A percentile compares a stretch with the other conserved stretches of the same genome.
Evolutionary conservation across 108 stramenopile genomes (phyloP).

Genomic region (Stephanodiscus minutulus): DNA sequence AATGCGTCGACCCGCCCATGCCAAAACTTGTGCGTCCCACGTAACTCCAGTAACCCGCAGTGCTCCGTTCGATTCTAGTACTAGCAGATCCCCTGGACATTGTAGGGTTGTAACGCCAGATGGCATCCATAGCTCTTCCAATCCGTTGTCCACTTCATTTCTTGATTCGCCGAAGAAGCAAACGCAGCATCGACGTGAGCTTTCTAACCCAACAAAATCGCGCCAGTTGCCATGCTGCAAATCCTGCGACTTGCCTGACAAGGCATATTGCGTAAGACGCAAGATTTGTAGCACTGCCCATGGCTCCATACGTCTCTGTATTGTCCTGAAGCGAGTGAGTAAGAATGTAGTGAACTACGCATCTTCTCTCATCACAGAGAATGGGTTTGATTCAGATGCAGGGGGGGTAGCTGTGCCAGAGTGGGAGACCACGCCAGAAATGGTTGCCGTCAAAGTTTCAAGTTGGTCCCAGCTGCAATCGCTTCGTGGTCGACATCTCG

Average conservation of each 20-base stretch:
- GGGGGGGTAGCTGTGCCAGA: neutral
- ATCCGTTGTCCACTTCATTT: neutral
- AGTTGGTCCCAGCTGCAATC: conserved; percentile 35
- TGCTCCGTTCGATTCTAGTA: neutral
- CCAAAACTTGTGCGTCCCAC: conserved; percentile 16
- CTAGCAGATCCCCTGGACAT: conserved; percentile 7
- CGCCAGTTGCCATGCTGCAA: conserved; percentile 14
- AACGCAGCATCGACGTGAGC: neutral
- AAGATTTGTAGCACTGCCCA: conserved; percentile 43
- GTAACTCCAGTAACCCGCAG: neutral
- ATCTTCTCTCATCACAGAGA: conserved; percentile 1
- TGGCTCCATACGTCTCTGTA: conserved; percentile 37
- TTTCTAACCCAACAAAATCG: neutral
- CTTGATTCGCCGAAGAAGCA: neutral
- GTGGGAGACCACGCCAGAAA: conserved; percentile 48
- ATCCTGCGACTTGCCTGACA: conserved; percentile 25
- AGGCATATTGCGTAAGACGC: conserved; percentile 37
- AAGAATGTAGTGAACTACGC: neutral
- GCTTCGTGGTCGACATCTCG: conserved; percentile 35
- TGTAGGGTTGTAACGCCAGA: conserved; percentile 1
- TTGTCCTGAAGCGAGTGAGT: conserved; percentile 32
- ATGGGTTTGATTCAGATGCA: conserved; percentile 5
- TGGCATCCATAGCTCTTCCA: conserved; percentile 11
- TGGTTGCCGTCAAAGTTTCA: conserved; percentile 44
- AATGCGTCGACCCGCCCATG: conserved; percentile 28